Base-by-base conservation (phyloP, 2,329 filamentous ascomycete species). In the Phaeosphaeria sp. region DNA sequence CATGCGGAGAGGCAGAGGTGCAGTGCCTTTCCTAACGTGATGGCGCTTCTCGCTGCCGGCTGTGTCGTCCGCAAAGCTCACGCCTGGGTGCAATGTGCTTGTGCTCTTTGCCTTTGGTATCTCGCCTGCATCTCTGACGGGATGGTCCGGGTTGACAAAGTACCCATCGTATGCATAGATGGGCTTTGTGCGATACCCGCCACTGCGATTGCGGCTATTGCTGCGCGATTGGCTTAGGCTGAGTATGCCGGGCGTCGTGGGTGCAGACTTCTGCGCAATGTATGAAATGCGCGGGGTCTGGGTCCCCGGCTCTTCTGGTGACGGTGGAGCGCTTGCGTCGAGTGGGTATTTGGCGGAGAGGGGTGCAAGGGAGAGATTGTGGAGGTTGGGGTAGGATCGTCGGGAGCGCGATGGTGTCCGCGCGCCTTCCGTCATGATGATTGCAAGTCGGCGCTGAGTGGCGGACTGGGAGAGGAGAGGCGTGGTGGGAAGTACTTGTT, bases 311-410 rank as follows among this genome's bases (percentile, higher is more conserved):
- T 70, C 70, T 46, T 70, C 64, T 27, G 74, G 74, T 7, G 74
- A 71, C 49, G 72, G 77, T 66, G 63, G 79, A 63, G 58, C 53
- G 17, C 71, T 73, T 33, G 74, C 74, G 56, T 84, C 82, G 66
- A 84, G 80, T 20, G 82, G 82, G 66, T 84, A 85, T 71, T 80
- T 81, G 49, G 82, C 79, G 53, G 82, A 84, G 55, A 89, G 79
- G 40, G 86, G 86, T 65, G 86, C 84, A n/a, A 88, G 80, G 44
- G 86, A 87, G 59, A 88, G 80, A 67, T 86, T 82, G 65, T 84
- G 78, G 51, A 89, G 80, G 60, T 86, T 86, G 49, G 84, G 84
- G 65, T 86, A 84, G 49, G 85, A 87, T 55, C 86, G 85, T 49
- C 83, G 82, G 25, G 72, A 73, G 39, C 65, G 58, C 15, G 68